Conservation (phyloP, 805 yeast genomes). For the Komagataella pseudopastoris region DNA sequence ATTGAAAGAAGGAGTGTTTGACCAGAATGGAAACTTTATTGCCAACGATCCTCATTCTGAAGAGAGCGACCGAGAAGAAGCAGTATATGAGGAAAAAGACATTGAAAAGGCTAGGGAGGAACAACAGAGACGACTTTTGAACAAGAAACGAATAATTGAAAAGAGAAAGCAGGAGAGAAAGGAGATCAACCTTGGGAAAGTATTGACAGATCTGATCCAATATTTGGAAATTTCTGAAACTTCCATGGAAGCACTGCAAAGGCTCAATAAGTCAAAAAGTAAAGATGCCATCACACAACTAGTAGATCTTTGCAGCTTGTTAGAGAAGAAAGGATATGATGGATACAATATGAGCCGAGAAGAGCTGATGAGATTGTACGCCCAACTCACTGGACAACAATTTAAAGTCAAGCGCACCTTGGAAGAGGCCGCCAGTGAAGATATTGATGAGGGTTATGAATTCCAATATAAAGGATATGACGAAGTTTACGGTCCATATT, state of each 20-base stretch:
- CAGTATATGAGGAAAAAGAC: slow-evolving; percentile 7
- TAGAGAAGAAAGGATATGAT: slow-evolving; percentile 27
- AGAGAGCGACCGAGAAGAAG: slow-evolving; percentile 12
- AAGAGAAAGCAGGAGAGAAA: slow-evolving; percentile 10
- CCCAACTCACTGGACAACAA: slow-evolving; percentile 26
- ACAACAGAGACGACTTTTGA: slow-evolving; percentile 6
- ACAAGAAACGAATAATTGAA: slow-evolving; percentile 15
- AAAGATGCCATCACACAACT: slow-evolving; percentile 20
- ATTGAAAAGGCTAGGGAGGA: slow-evolving; percentile 13
- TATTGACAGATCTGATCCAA: slow-evolving; percentile 22
- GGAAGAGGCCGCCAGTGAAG: slow-evolving; percentile 4
- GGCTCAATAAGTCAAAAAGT: slow-evolving; percentile 16
- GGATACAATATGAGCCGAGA: slow-evolving; percentile 45
- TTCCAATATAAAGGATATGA: slow-evolving; percentile 30
- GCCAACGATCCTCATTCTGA: slow-evolving; percentile 21
- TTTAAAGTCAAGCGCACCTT: slow-evolving; percentile 8
- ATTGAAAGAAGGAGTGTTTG: slow-evolving; percentile 43
- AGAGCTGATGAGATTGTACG: slow-evolving; percentile 32
- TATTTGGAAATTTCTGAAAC: slow-evolving; percentile 47
- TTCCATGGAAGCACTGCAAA: slow-evolving; percentile 39
- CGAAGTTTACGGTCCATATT: slow-evolving; percentile 33
- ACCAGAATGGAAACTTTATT: slow-evolving; percentile 45
- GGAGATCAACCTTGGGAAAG: slow-evolving; percentile 7
- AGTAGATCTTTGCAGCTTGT: slow-evolving; percentile 33
- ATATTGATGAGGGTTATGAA: slow-evolving; percentile 25